phyloP scores from a whole-genome alignment of 805 yeast species.

The Jamesozyma jinghongensis region DNA sequence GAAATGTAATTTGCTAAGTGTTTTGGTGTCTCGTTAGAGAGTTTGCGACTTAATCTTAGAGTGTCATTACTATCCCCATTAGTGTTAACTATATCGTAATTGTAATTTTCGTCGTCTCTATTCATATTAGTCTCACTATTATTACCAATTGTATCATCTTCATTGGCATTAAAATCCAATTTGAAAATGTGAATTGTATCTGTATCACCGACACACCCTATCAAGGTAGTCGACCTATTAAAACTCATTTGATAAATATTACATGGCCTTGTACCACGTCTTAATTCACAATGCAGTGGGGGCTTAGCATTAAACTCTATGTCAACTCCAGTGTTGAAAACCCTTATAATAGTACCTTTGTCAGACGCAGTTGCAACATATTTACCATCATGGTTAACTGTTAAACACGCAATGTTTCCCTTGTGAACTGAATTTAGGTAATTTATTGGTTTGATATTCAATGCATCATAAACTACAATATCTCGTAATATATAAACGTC shows the following conservation, averaged over 20 bases:
- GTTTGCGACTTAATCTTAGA: background rate
- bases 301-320: constrained; percentile 19
- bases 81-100: background rate
- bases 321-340: constrained; percentile 48
- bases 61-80: background rate
- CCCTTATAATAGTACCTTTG: constrained; percentile 62
- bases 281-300: constrained; percentile 40
- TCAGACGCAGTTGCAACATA: constrained; percentile 58
- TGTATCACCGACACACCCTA: constrained; percentile 79
- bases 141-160: constrained; percentile 2
- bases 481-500: constrained; percentile 30
- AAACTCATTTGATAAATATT: constrained; percentile 59
- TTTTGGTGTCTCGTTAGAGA: constrained; percentile 11
- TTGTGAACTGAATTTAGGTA: constrained; percentile 26
- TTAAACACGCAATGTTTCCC: constrained; percentile 24
- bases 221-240: constrained; percentile 47
- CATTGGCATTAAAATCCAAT: constrained; percentile 30
- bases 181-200: constrained; percentile 86
- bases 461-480: constrained; percentile 71
- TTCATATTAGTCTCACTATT: background rate
- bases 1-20: constrained; percentile 21
- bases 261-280: constrained; percentile 72
- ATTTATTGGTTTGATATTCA: constrained; percentile 63
- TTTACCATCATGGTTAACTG: constrained; percentile 50
- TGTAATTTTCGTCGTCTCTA: background rate